Percentiles rank a stretch among this genome's conserved stretches.
phyloP scores from a whole-genome alignment of 164 flowering plant species.

The Kingdonia uniflora region DNA sequence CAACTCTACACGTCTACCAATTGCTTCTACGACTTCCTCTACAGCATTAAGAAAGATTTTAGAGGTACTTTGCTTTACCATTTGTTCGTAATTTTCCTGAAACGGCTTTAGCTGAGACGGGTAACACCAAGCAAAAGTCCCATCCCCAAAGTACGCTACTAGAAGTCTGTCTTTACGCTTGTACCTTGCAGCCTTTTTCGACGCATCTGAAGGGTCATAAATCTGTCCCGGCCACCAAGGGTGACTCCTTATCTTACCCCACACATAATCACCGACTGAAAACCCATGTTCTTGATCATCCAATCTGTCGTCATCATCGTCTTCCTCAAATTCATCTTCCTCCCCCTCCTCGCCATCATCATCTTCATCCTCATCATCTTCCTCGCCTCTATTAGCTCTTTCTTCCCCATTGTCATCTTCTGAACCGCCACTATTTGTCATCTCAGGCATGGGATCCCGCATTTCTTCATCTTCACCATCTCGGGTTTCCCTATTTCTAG shows the following conservation, averaged over 20 bases:
- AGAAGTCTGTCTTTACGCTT: slow-evolving; percentile 30
- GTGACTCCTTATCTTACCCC: slow-evolving; percentile 69
- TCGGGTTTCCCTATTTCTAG: too few relatives aligned
- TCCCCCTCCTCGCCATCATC: slow-evolving; percentile 8
- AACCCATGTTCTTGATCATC: slow-evolving; percentile 24
- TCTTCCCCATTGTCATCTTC: too few relatives aligned
- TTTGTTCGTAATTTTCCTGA: slow-evolving; percentile 34
- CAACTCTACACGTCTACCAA: slow-evolving; percentile 39
- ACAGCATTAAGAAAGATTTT: slow-evolving; percentile 44
- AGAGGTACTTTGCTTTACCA: slow-evolving; percentile 39
- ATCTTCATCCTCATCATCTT: slow-evolving; percentile 4
- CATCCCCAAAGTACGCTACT: slow-evolving; percentile 69
- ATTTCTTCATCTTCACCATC: too few relatives aligned
- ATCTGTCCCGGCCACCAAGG: slow-evolving; percentile 94
- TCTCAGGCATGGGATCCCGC: too few relatives aligned
- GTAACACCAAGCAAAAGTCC: slow-evolving; percentile 71
- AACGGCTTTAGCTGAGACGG: slow-evolving; percentile 61
- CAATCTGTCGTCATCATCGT: slow-evolving; percentile 8
- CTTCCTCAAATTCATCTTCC: slow-evolving; percentile 6
- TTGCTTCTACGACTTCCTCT: slow-evolving; percentile 35
- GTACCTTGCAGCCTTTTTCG: slow-evolving; percentile 39
- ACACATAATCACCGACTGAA: slow-evolving; percentile 65
- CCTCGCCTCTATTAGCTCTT: not conserved
- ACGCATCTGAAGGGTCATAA: slow-evolving; percentile 52
- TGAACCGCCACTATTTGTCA: too few relatives aligned